Base-by-base conservation (phyloP, 73 alveolate species). In the Paramecium caudatum region DNA sequence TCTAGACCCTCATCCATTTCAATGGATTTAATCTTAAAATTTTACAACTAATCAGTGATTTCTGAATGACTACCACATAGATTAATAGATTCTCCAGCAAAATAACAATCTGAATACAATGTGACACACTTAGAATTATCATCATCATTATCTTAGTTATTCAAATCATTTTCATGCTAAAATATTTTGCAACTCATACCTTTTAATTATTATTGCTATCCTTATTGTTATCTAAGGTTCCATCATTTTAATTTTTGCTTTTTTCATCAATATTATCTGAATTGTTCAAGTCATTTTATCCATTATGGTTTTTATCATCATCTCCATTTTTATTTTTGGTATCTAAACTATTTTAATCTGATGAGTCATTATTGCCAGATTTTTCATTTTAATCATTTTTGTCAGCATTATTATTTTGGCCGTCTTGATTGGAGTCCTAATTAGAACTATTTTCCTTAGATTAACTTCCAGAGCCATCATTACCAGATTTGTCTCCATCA, bases 1-100 rank as follows among this genome's bases (percentile, higher is more conserved):
- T 55, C 80, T 23, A 55, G 23, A 2, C 80, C 80, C 23, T 55
- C 80, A 55, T 55, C 80, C 80, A 55, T 55, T 55, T 55, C 80
- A 19, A 55, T 55, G 3, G 80, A 55, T 55, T 55, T 55, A 23
- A 55, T 55, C 30, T 55, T 17, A 23, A 55, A 55, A 55, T 55
- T 55, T 23, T 55, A 55, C 1, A 55, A 43, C n/a, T 55, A 27
- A 55, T 55, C 80, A 2, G 80, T 55, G 9, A 55, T 55, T 25
- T 55, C 80, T 1, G 80, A 37, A 55, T 55, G 80, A 55, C 43
- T 55, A 55, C 80, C 80, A 55, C 80, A 55, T 55, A 55, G 13
- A 9, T 55, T 43, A 4, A 55, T 6, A 4, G 27, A 27, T 27
- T 55, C 80, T 6, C 80, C 80, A 27, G 46, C 30, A 21, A 55